Evolutionary conservation across 192 early-diverging fungal species (phyloP).

Genomic region (Helicostylum pulchrum): DNA sequence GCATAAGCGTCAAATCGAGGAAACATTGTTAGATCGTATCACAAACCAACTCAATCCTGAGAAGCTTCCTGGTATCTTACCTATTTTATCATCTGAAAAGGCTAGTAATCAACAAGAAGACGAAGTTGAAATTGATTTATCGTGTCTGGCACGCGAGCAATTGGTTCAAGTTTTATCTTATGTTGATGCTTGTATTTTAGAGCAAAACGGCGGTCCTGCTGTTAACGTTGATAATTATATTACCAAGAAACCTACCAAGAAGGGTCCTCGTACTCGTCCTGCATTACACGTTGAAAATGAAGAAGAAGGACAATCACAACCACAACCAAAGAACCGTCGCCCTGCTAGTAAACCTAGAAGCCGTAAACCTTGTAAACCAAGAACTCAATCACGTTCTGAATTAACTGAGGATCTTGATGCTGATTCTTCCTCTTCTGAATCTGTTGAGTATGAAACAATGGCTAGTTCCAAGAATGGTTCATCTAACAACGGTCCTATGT

Average conservation of each 20-base stretch:
- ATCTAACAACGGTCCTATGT: constrained; percentile 15
- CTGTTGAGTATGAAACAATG: not conserved
- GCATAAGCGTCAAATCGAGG: constrained; percentile 35
- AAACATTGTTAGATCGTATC: constrained; percentile 30
- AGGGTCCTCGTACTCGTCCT: constrained; percentile 23
- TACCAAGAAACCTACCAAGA: constrained; percentile 5
- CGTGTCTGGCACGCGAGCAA: constrained; percentile 32
- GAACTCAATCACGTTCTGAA: constrained; percentile 10
- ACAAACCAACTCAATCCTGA: constrained; percentile 30
- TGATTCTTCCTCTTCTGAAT: constrained; percentile 5
- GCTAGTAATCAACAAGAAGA: constrained; percentile 17
- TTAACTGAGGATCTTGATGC: constrained; percentile 14
- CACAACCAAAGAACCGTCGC: not conserved
- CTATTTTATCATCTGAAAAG: constrained; percentile 29
- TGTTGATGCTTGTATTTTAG: constrained; percentile 35
- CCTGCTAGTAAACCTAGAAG: not conserved
- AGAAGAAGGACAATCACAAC: not conserved
- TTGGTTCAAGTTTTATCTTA: constrained; percentile 30
- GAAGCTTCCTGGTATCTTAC: constrained; percentile 30
- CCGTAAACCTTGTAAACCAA: not conserved
- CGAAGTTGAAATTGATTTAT: constrained; percentile 37
- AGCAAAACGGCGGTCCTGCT: constrained; percentile 32
- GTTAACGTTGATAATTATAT: constrained; percentile 25
- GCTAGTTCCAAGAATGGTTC: not conserved
- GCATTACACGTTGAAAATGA: constrained; percentile 8